Base-by-base conservation (phyloP, 2,329 filamentous ascomycete genomes). In the Lasiodiplodia theobromae region DNA sequence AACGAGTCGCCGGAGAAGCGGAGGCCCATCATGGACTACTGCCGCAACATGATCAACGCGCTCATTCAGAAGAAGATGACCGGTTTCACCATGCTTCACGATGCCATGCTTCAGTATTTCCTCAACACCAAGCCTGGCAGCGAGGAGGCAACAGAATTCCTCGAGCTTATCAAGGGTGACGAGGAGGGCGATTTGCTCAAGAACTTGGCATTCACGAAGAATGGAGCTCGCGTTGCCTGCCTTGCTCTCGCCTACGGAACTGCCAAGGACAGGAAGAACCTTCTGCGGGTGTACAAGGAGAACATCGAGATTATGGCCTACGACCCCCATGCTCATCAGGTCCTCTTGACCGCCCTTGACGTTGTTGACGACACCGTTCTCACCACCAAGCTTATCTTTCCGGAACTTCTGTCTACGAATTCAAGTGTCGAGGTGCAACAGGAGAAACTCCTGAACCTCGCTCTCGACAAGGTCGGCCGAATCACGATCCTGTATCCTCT, bases 101-200 rank as follows among this genome's bases (percentile, higher is more conserved):
- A 98, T 76, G 96, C 96, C 62, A 97, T 99, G 94, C 85, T 97
- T 69, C 95, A 99, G 78, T 99, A 97, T 81, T 97, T 95, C 81
- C 83, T 93, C 66, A 95, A 92, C 74, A 89, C 90, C 57, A 90
- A 91, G 72, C 84, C 88, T 4, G 94, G 91, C 3, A 92, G 90
- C 54, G 89, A 92, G 69, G 95, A 98, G 78, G 90, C 93, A 52
- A 92, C 86, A 38, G 94, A 97, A 74, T 97, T 97, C 76, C 82
- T 96, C 69, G 94, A 98, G 79, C 86, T 96, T 73, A 85, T 99
- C 76, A 97, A 96, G 82, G 92, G 92, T 51, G 95, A 99, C 72
- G 83, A 84, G 44, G 79, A 81, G 70, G 94, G 93, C 58, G 94
- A 98, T 78, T 81, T 97, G 71, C 86, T 96, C 71, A 97, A 97